Percentiles rank a stretch among this genome's conserved stretches.
Evolutionary conservation across 1,139 yeast genomes (phyloP).

Genomic region (Pichia sp.): DNA sequence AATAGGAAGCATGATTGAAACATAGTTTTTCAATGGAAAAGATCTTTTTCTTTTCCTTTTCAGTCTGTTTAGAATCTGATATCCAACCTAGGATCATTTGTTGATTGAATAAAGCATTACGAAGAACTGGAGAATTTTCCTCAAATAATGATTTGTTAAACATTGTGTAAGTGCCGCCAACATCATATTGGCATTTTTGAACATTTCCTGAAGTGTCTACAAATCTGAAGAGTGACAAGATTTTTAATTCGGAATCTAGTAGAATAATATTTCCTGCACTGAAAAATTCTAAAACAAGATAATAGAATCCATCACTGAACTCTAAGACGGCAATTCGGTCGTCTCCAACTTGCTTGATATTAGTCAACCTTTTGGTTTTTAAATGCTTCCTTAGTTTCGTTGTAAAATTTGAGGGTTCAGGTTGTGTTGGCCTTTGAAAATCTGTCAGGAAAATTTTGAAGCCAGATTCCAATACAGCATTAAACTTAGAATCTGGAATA

Average conservation of each 20-base stretch:
- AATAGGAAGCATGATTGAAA: constrained; percentile 64
- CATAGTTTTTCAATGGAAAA: constrained; percentile 67
- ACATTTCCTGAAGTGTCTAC: constrained; percentile 51
- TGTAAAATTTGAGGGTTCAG: constrained; percentile 80
- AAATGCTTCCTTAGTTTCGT: constrained; percentile 82
- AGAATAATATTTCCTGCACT: constrained; percentile 90
- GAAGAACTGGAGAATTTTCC: constrained; percentile 25
- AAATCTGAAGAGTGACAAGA: constrained; percentile 70
- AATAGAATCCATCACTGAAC: constrained; percentile 75
- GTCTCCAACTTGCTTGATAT: constrained; percentile 65
- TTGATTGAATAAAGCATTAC: constrained; percentile 28
- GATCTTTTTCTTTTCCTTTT: constrained; percentile 44
- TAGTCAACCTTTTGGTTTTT: constrained; percentile 72
- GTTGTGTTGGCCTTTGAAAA: constrained; percentile 74
- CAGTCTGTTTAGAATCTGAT: constrained; percentile 13
- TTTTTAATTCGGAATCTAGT: constrained; percentile 63
- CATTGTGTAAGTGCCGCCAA: constrained; percentile 64
- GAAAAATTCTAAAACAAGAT: constrained; percentile 83
- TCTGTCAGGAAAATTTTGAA: constrained; percentile 75
- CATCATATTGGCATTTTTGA: constrained; percentile 63
- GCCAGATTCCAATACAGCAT: constrained; percentile 80
- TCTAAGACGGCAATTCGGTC: constrained; percentile 79
- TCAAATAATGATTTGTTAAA: constrained; percentile 51
- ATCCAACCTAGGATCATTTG: constrained; percentile 50
- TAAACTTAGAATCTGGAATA: constrained; percentile 75